Evolutionary conservation across 2,329 filamentous ascomycete species (phyloP).

Genomic region (Hypocrella siamensis): DNA sequence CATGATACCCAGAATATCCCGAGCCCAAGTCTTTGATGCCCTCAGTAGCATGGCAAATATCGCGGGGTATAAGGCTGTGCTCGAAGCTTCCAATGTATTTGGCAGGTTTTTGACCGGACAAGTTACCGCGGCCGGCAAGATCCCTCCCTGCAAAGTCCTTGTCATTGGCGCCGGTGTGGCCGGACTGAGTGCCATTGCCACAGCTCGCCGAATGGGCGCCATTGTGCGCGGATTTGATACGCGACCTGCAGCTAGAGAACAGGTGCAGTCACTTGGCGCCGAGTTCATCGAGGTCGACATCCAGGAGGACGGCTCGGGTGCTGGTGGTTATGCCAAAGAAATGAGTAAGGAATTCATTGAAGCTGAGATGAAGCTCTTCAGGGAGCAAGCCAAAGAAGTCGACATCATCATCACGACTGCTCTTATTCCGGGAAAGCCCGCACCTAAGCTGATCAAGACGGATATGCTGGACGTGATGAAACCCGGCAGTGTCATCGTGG

Average conservation of each 20-base stretch:
- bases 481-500: constrained; percentile 75
- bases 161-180: constrained; percentile 86
- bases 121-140: constrained; percentile 79
- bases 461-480: constrained; percentile 73
- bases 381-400: constrained; percentile 72
- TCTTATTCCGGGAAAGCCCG: constrained; percentile 71
- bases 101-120: constrained; percentile 80
- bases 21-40: constrained; percentile 78
- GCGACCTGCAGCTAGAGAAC: constrained; percentile 72
- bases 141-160: constrained; percentile 77
- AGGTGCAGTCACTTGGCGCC: constrained; percentile 78
- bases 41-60: constrained; percentile 91
- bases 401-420: constrained; percentile 90
- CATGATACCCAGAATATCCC: constrained; percentile 77
- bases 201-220: constrained; percentile 70
- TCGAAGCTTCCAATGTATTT: constrained; percentile 81
- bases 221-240: constrained; percentile 87
- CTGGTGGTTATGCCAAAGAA: constrained; percentile 80
- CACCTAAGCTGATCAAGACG: constrained; percentile 72
- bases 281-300: constrained; percentile 82
- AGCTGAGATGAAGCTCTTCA: constrained; percentile 84
- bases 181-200: constrained; percentile 75
- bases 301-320: constrained; percentile 68
- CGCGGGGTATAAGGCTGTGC: constrained; percentile 79
- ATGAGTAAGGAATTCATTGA: constrained; percentile 92